A percentile compares a stretch with the other conserved stretches of the same genome.
These are phyloP conservation scores for Hemerocallis citrina DNA, from an alignment of 106 monocot genomes.

Conservation along the genomic window DNA sequence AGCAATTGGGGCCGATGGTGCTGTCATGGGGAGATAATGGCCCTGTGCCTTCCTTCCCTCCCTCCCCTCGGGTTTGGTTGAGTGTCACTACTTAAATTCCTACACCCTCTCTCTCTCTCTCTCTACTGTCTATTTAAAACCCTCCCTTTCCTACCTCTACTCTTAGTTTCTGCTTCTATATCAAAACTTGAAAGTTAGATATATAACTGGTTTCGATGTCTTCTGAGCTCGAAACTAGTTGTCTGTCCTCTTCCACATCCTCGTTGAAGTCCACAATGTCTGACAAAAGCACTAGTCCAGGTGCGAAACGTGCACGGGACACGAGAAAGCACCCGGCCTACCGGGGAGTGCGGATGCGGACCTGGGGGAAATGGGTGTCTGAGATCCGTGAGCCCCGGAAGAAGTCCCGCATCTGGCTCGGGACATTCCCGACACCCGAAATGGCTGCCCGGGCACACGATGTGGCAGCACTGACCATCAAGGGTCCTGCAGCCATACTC, in stretches of 20 bases:
- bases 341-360: constrained; percentile 46
- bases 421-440: constrained; percentile 49
- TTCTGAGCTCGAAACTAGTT: not conserved
- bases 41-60: too few species aligned
- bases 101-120: not conserved
- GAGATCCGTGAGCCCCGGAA: constrained; percentile 57
- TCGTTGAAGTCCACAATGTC: not conserved
- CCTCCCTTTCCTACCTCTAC: not conserved
- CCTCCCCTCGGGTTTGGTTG: not conserved
- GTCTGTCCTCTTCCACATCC: not conserved
- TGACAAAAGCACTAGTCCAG: not conserved
- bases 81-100: not conserved
- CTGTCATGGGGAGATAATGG: not conserved
- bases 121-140: not conserved
- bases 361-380: constrained; percentile 64
- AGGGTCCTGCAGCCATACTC: constrained; percentile 30
- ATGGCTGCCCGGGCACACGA: constrained; percentile 55
- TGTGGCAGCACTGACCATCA: constrained; percentile 45
- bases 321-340: constrained; percentile 19
- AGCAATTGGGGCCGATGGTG: not conserved
- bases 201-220: too few species aligned
- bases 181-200: not conserved
- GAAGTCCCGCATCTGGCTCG: constrained; percentile 55
- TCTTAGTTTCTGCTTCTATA: not conserved
- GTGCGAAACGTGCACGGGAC: constrained; percentile 7